Base-by-base conservation (phyloP, 768 basidiomycete genomes). In the Trametes gibbosa region DNA sequence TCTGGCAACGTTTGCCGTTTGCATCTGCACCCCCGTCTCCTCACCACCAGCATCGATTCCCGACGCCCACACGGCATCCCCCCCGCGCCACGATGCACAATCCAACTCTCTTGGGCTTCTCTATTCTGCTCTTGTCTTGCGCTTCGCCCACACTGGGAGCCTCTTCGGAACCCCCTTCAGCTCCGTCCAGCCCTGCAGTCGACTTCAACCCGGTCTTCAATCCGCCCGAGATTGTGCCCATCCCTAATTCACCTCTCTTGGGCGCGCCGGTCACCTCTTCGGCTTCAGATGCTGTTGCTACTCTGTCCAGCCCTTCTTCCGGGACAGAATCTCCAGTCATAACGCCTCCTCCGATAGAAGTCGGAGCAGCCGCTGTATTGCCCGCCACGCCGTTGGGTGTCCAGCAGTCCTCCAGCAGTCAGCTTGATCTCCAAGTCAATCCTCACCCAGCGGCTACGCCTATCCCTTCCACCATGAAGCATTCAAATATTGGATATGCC, bases 1-100 rank as follows among this genome's bases (percentile, higher is more conserved):
- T 42, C 41, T n/a, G 17, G 29, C 13, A 40, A 3, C 21, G 16
- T 16, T 14, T 23, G 4, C 35, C 37, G 16, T 29, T 3, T n/a
- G 13, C 21, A 41, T 8, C 51, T 37, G 10, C 17, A 16, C 3
- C 14, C 34, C 25, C 27, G 5, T 27, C 52, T 17, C 40, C 5
- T 13, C 27, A 8, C 23, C 4, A 4, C 12, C 50, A 29, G 24
- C n/a, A 43, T 32, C 35, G 25, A n/a, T 24, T 59, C 42, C 25
- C 9, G 45, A 63, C 65, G 65, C 65, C 65, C 65, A 40, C 65
- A 66, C 62, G 65, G 65, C 65, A 66, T 19, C 37, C 40, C 56
- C 23, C 54, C 49, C 40, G 21, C 50, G 29, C 3, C 24, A 63
- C 62, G 57, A 29, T 58, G 39, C 56, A 48, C 27, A 39, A 53